Base-by-base conservation (phyloP, 1,284 basidiomycete genomes). In the Rhodotorula sp. region DNA sequence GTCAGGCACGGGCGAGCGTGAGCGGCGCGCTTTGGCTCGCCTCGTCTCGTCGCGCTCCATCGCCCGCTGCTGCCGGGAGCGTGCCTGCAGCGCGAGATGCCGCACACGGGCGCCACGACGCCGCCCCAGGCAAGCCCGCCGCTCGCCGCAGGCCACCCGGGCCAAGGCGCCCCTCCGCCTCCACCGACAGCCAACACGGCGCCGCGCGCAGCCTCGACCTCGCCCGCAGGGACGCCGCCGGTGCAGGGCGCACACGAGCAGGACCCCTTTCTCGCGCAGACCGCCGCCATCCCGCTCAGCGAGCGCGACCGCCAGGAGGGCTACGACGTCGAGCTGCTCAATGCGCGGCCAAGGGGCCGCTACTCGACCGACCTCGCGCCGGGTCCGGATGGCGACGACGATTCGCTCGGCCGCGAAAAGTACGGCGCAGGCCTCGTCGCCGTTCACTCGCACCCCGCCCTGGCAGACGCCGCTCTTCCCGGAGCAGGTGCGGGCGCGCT, bases 241-340 rank as follows among this genome's bases (percentile, higher is more conserved):
- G 10, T 44, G 44, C 44, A 21, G 13, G 44, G 15, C 15, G 44
- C 15, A 46, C 39, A 53, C 10, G 39, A 63, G 29, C 61, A 60
- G 21, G 74, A 76, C 51, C 74, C 74, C 12, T 76, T 74, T 68
- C 66, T 76, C 44, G 67, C 67, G 7, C 72, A 74, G 54, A 61
- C 67, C 17, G 70, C 65, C 2, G 63, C 58, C 22, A 69, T 76
- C 37, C 54, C 64, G 7, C 60, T 76, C 60, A 76, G 72, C n/a
- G 72, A 73, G 41, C 64, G 68, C n/a, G 74, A 76, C 61, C 34
- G 74, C 2, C 74, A 72, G 25, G 74, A 76, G 34, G 74, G 74
- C 12, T 76, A 76, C 72, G 74, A 76, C 39, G 67, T 76, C 53
- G 74, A 68, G 19, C 63, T 76, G 15, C 51, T 76, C 61, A 68